Evolutionary conservation across 495 filamentous ascomycete genomes (phyloP).

Genomic region (Lasiosphaeria ovina): DNA sequence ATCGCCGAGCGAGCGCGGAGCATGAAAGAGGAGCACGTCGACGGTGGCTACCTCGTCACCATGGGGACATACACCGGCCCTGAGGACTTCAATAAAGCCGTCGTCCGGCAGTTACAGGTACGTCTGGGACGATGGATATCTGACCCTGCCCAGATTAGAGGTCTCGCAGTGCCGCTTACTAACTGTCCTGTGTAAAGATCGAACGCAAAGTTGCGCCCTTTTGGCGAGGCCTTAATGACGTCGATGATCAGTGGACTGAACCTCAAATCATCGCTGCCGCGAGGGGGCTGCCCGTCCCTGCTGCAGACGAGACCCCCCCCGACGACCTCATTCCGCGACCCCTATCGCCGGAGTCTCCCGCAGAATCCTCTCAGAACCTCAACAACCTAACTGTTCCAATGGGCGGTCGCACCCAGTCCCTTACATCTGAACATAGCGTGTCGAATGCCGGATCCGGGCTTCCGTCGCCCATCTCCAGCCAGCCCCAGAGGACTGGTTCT

Average conservation of each 20-base stretch:
- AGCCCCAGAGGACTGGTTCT: conserved; percentile 31
- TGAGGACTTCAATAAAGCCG: conserved; percentile 88
- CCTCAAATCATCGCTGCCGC: conserved; percentile 90
- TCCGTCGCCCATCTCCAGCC: conserved; percentile 56
- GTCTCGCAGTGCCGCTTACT: conserved; percentile 13
- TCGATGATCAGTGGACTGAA: conserved; percentile 86
- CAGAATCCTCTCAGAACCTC: conserved; percentile 42
- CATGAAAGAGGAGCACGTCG: conserved; percentile 88
- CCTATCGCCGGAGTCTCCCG: conserved; percentile 38
- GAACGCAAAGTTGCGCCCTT: conserved; percentile 92
- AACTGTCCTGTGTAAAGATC: conserved; percentile 54
- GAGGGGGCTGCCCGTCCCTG: conserved; percentile 77
- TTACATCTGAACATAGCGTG: conserved; percentile 62
- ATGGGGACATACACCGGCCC: conserved; percentile 87
- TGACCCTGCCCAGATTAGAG: not conserved
- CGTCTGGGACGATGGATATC: conserved; percentile 14
- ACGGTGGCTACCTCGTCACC: conserved; percentile 93
- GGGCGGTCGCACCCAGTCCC: conserved; percentile 68
- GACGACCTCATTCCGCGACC: conserved; percentile 58
- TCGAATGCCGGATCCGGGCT: conserved; percentile 50
- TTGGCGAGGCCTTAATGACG: conserved; percentile 90
- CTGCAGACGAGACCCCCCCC: conserved; percentile 74
- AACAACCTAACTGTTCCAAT: conserved; percentile 75
- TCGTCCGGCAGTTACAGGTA: conserved; percentile 93
- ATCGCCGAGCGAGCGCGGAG: conserved; percentile 86